These are phyloP conservation scores for Rhipidocladum racemiflorum DNA, from an alignment of 176 grass and related monocot genomes.

Conservation along the genomic window DNA sequence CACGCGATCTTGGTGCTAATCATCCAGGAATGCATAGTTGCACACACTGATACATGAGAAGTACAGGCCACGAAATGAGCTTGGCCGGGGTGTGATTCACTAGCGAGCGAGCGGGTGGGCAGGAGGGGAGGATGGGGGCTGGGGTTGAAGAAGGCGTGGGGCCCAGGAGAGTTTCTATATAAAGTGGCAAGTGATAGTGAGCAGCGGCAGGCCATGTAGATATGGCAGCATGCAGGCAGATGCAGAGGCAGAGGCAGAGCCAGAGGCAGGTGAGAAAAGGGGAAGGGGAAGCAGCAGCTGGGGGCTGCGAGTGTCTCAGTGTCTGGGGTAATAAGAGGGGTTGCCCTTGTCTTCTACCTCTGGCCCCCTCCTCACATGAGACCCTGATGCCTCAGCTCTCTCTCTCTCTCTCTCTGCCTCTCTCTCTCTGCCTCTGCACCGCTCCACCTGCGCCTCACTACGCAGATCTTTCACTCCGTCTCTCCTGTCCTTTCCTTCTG, in stretches of 20 bases:
- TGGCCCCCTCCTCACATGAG: conserved; percentile 25
- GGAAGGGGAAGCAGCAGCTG: neutral
- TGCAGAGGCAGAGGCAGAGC: neutral
- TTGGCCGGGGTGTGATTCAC: neutral
- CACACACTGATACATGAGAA: too few species aligned
- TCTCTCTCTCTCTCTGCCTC: neutral
- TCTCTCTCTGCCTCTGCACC: neutral
- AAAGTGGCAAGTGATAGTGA: conserved; percentile 15
- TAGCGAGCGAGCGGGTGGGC: neutral
- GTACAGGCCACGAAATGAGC: neutral
- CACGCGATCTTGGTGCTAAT: too few species aligned
- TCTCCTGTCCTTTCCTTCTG: conserved; percentile 29
- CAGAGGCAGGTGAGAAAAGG: neutral
- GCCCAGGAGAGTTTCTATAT: conserved; percentile 12
- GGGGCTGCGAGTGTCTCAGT: conserved; percentile 3
- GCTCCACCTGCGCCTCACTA: neutral
- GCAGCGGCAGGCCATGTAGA: neutral
- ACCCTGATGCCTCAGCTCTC: neutral
- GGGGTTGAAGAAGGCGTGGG: neutral
- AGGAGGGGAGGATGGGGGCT: neutral
- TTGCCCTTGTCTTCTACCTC: conserved; percentile 16
- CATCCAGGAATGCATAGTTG: neutral
- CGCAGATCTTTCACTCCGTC: conserved; percentile 31
- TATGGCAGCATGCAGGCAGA: neutral
- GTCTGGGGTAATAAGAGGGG: conserved; percentile 16